Percentiles rank a stretch among this genome's conserved stretches.
These are phyloP conservation scores for Neofusicoccum parvum DNA, from an alignment of 2,329 filamentous ascomycete genomes.

Conservation along the genomic window DNA sequence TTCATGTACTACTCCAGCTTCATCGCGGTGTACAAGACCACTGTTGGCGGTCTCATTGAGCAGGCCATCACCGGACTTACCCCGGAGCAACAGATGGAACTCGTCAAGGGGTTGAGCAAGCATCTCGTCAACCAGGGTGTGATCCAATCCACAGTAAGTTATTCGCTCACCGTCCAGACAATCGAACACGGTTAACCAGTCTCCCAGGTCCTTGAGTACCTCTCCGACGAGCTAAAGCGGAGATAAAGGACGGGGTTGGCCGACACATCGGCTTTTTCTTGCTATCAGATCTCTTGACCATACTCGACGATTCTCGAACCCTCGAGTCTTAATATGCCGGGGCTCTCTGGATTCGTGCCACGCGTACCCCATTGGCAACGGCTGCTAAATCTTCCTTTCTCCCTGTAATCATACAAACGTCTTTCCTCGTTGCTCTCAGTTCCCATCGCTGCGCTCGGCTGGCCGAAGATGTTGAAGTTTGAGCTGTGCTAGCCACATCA, in stretches of 20 bases:
- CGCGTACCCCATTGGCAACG: too few species aligned
- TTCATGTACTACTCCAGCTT: slow-evolving; percentile 99
- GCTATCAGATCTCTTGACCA: not conserved
- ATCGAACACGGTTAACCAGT: not conserved
- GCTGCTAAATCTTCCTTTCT: not conserved
- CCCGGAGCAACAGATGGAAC: slow-evolving; percentile 85
- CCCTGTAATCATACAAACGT: slow-evolving; percentile 1
- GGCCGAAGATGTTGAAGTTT: not conserved
- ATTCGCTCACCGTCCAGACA: not conserved
- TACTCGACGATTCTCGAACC: not conserved
- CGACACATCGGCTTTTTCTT: not conserved
- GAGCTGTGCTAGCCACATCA: not conserved
- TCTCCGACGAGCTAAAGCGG: slow-evolving; percentile 20
- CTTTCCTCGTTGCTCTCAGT: not conserved
- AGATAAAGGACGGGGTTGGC: slow-evolving; percentile 3
- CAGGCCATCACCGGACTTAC: slow-evolving; percentile 86
- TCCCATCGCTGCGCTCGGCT: not conserved
- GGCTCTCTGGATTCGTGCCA: not conserved
- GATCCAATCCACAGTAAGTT: slow-evolving; percentile 55
- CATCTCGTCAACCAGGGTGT: slow-evolving; percentile 66
- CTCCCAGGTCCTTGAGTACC: slow-evolving; percentile 23
- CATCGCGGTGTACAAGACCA: slow-evolving; percentile 84
- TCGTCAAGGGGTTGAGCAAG: slow-evolving; percentile 63
- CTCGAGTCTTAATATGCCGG: not conserved
- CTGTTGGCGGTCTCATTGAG: slow-evolving; percentile 85